phyloP scores from a whole-genome alignment of 176 grass and related monocot species.

The Cenchrus purpureus region DNA sequence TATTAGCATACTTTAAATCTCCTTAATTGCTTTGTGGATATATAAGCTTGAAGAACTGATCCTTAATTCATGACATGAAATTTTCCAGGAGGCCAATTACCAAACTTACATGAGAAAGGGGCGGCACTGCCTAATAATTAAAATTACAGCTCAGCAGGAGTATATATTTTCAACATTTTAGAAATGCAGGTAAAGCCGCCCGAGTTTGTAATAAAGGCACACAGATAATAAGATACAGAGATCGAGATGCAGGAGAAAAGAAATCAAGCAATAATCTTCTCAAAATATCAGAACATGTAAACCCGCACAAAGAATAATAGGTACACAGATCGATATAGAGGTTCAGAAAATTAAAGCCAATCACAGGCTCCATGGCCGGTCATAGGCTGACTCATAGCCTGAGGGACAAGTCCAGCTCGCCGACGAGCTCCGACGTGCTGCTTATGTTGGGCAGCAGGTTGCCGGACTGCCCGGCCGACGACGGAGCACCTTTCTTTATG shows the following conservation, averaged over 20 bases:
- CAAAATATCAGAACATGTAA: not conserved
- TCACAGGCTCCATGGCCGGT: not conserved
- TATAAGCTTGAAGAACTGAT: not conserved
- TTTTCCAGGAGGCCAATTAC: not conserved
- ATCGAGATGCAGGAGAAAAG: not conserved
- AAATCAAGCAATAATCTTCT: not conserved
- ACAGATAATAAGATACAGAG: not conserved
- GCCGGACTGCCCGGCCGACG: not conserved
- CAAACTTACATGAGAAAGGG: not conserved
- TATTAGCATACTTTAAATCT: not conserved
- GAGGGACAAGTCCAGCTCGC: constrained; percentile 20
- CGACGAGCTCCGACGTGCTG: not conserved
- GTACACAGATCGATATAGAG: not conserved
- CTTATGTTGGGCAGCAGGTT: not conserved
- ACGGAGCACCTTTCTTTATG: not conserved
- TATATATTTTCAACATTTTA: not conserved
- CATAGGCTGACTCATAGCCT: not conserved
- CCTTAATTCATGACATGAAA: not conserved
- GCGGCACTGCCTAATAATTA: not conserved
- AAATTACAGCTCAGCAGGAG: not conserved
- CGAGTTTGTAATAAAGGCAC: not conserved
- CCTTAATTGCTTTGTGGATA: not conserved
- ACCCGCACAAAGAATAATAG: not conserved
- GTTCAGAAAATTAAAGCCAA: not conserved
- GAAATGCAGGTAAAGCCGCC: not conserved